Base-by-base conservation (phyloP, 1,284 basidiomycete genomes). In the Tilletiaria anomala region DNA sequence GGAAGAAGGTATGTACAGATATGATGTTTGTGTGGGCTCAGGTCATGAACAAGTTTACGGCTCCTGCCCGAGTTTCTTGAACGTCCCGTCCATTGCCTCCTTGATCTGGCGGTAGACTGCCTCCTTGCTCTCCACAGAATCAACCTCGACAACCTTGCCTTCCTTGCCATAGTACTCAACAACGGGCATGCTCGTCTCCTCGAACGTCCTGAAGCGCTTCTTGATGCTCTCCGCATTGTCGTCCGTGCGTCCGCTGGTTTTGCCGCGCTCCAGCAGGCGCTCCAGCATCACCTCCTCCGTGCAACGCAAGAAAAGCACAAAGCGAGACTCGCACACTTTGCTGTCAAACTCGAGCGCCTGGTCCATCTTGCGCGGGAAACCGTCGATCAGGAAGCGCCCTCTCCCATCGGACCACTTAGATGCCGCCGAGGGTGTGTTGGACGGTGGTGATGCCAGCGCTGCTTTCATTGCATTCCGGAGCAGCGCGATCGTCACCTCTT, bases 291-390 rank as follows among this genome's bases (percentile, higher is more conserved):
- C 79, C 45, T 84, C 77, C 67, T 96, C 82, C 19, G 82, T 81
- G 20, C 87, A 89, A n/a, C 77, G 74, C 68, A 86, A 83, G 73
- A 85, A 96, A 37, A 99, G 71, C 19, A 91, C 83, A 45, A 82
- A 73, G 1, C 79, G 75, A 1, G 84, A 82, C 42, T 72, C 57
- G 70, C 86, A 89, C 43, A 93, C 80, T 83, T 85, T 75, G 61
- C 84, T 73, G 64, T 97, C 93, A 63, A 97, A 99, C 69, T 80
- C 80, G 62, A 81, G 55, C 0, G 91, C 91, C 71, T 99, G 93
- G 69, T 97, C 93, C 86, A 97, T 88, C 74, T 94, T 86, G 48
- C 93, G 76, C 35, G 93, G 93, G 72, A 97, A 97, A 3, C 93
- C 93, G 56, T 99, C 93, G 54, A 99, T 81, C 51, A 97, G 75